A percentile compares a stretch with the other conserved stretches of the same genome.
These are phyloP conservation scores for Neofusicoccum ribis DNA, from an alignment of 2,329 filamentous ascomycete species.

Conservation along the genomic window DNA sequence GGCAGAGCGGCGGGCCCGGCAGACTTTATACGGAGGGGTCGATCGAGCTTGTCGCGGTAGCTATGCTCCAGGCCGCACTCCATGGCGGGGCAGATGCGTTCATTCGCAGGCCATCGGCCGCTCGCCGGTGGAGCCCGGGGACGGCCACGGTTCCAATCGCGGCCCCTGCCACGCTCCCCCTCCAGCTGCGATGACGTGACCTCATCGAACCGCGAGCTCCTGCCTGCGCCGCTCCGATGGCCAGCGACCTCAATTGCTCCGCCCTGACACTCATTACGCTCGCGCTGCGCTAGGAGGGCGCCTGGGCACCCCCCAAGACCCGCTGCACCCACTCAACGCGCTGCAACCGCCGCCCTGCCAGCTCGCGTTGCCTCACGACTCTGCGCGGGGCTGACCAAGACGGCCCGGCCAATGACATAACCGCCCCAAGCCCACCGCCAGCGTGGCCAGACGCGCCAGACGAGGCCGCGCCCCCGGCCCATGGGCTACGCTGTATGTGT, in stretches of 20 bases:
- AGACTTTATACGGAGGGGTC: conserved; percentile 16
- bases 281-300: background rate
- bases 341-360: too few relatives aligned
- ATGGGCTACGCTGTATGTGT: background rate
- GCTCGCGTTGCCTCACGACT: background rate
- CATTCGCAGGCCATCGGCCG: conserved; percentile 10
- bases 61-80: background rate
- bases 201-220: background rate
- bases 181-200: conserved; percentile 9
- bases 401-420: conserved; percentile 11
- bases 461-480: too few relatives aligned
- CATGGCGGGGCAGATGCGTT: conserved; percentile 14
- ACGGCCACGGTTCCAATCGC: background rate
- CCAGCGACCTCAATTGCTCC: conserved; percentile 3
- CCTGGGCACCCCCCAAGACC: background rate
- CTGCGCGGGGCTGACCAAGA: conserved; percentile 16
- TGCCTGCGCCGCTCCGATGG: conserved; percentile 5
- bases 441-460: background rate
- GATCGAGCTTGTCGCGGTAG: conserved; percentile 1
- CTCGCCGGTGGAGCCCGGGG: conserved; percentile 9
- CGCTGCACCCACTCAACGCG: background rate
- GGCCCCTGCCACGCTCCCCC: background rate
- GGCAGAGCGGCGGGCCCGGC: background rate
- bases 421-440: background rate
- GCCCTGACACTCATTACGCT: background rate